Conservation (phyloP, 1,284 basidiomycete genomes). For the Malassezia pachydermatis region DNA sequence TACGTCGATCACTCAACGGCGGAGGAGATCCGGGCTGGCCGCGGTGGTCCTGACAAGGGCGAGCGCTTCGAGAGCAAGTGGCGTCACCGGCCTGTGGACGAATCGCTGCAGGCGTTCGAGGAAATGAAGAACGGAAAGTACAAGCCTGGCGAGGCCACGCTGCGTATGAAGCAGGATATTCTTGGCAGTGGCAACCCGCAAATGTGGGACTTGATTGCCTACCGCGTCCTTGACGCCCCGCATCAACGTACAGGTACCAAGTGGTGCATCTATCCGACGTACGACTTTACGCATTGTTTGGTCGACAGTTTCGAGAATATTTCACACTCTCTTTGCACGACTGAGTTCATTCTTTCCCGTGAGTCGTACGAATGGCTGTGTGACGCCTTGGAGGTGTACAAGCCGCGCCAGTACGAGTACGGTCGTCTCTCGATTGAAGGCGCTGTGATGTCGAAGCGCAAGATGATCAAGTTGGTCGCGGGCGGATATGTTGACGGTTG, state of each 20-base stretch:
- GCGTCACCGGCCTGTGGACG: conserved; percentile 68
- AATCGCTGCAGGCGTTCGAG: conserved; percentile 78
- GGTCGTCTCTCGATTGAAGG: conserved; percentile 87
- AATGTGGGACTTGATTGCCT: conserved; percentile 99
- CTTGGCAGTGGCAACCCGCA: conserved; percentile 79
- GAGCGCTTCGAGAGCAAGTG: conserved; percentile 76
- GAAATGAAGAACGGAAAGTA: conserved; percentile 87
- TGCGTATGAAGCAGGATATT: conserved; percentile 97
- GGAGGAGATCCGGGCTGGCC: conserved; percentile 79
- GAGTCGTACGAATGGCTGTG: conserved; percentile 99
- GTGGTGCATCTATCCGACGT: conserved; percentile 83
- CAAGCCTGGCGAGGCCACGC: conserved; percentile 74
- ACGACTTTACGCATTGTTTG: conserved; percentile 97
- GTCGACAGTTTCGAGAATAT: conserved; percentile 99
- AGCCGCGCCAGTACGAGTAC: conserved; percentile 95
- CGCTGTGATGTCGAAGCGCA: conserved; percentile 93
- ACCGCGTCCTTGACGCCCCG: conserved; percentile 77
- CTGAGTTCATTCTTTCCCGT: conserved; percentile 90
- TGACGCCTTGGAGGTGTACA: conserved; percentile 90
- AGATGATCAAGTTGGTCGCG: conserved; percentile 79
- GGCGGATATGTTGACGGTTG: conserved; percentile 76
- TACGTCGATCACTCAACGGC: conserved; percentile 94
- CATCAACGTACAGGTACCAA: conserved; percentile 88
- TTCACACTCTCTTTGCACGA: conserved; percentile 93
- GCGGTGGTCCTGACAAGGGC: conserved; percentile 72